These are phyloP conservation scores for Penicillium samsonianum DNA, from an alignment of 495 filamentous ascomycete species.

Conservation along the genomic window DNA sequence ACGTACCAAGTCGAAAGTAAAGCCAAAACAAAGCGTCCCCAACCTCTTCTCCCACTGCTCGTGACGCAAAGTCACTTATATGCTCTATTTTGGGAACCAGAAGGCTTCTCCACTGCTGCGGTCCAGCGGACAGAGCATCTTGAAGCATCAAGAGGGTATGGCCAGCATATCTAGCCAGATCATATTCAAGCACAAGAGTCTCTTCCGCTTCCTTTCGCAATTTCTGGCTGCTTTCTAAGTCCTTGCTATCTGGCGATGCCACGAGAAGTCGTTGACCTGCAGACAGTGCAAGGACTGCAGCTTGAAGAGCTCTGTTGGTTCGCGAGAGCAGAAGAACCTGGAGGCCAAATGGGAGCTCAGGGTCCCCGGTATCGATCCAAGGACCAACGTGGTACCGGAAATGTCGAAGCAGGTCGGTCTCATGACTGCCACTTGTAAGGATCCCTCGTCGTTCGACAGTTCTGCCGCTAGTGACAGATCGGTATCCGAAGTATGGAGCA, in stretches of 20 bases:
- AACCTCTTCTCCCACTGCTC: slow-evolving; percentile 13
- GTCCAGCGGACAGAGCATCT: slow-evolving; percentile 20
- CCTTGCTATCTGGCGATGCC: slow-evolving; percentile 7
- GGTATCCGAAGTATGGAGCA: slow-evolving; percentile 4
- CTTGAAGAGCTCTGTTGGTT: slow-evolving; percentile 22
- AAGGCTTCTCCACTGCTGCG: slow-evolving; percentile 21
- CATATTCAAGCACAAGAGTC: slow-evolving; percentile 11
- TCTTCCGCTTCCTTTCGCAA: slow-evolving; percentile 27
- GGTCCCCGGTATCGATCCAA: slow-evolving; percentile 32
- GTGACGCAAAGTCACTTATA: slow-evolving; percentile 4
- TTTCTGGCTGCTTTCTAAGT: slow-evolving; percentile 14
- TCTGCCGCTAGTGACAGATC: background rate
- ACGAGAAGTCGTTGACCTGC: slow-evolving; percentile 22
- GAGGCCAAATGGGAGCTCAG: slow-evolving; percentile 25
- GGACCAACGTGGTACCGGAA: slow-evolving; percentile 31
- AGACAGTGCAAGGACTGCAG: slow-evolving; percentile 25
- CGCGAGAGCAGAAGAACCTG: slow-evolving; percentile 27
- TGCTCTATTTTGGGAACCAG: slow-evolving; percentile 10
- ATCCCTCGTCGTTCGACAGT: slow-evolving; percentile 1
- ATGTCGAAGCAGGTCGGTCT: slow-evolving; percentile 29
- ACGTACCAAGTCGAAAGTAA: slow-evolving; percentile 25
- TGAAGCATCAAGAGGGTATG: slow-evolving; percentile 22
- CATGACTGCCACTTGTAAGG: slow-evolving; percentile 14
- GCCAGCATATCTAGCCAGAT: slow-evolving; percentile 20
- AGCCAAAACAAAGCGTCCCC: slow-evolving; percentile 29